Evolutionary conservation across 1,284 basidiomycete species (phyloP), one percentile per base, ranked within the genome.

Genomic region (Paramarasmius palmivorus): DNA sequence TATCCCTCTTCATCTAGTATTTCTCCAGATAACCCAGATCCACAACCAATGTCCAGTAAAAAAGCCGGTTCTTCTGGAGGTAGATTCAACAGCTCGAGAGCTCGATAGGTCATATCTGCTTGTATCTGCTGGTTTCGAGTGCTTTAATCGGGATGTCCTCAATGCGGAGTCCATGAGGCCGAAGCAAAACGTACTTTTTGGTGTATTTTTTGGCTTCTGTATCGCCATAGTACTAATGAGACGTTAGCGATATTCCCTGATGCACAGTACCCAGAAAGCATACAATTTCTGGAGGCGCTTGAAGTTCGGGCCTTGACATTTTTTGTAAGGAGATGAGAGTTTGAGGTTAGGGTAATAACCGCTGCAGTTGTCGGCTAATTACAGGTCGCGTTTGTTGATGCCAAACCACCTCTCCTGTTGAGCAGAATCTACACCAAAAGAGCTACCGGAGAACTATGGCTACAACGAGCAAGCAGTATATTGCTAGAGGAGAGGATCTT

Each of bases 81-180:
- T 20, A 98, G 73, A 62, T 87, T 90, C 41, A 99, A 78, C 6
- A 99, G 81, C 68, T 99, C 96, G 40, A 99, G 73, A 1, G 95
- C 95, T 57, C 97, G 84, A 63, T 95, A 91, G 4, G 96, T 98
- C 97, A 99, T 99, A 63, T 97, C 90, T 5, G 95, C 90, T 70
- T 99, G 97, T 58, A 99, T 95, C 64, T 91, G 90, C 68, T 99
- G 95, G 60, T 98, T 94, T 54, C 97, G 94, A 22, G 96, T 88
- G 72, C 93, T 95, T 55, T 8, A 34, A 19, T 32, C 23, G 15
- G 37, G 26, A 50, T 32, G 36, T 41, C 34, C 52, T 36, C 32
- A 49, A 42, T 17, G 36, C 32, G 17, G 37, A 53, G 22, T 36
- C 22, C 7, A 50, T 48, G 32, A 53, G 48, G 29, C 40, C 34